phyloP scores from a whole-genome alignment of 805 yeast genomes.

The Zygosaccharomyces lentus region DNA sequence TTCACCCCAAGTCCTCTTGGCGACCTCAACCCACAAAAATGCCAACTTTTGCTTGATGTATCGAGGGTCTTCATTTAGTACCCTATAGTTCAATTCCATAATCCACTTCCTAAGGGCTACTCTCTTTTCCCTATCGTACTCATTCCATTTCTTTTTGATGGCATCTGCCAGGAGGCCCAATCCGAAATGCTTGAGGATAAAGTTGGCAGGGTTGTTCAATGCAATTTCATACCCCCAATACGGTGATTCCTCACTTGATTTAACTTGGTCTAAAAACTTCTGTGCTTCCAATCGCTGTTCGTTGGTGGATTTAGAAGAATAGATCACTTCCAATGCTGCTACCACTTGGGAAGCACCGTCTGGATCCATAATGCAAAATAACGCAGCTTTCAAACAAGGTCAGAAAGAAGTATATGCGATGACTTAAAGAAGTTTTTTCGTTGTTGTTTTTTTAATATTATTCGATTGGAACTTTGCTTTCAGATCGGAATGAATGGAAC shows the following conservation, averaged over 20 bases:
- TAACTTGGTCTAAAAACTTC: slow-evolving; percentile 68
- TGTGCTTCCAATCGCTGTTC: slow-evolving; percentile 54
- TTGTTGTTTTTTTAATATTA: neutral
- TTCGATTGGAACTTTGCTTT: neutral
- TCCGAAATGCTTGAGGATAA: slow-evolving; percentile 86
- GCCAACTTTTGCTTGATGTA: slow-evolving; percentile 87
- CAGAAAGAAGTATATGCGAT: neutral
- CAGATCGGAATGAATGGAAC: neutral
- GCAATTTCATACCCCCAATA: slow-evolving; percentile 89
- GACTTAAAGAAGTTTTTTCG: neutral
- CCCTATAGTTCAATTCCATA: slow-evolving; percentile 64
- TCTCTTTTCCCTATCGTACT: slow-evolving; percentile 55
- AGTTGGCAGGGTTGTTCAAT: slow-evolving; percentile 51
- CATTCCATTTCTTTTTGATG: slow-evolving; percentile 49
- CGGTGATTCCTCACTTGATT: slow-evolving; percentile 78
- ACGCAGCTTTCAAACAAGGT: neutral
- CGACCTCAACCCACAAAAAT: slow-evolving; percentile 83
- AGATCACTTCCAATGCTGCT: slow-evolving; percentile 70
- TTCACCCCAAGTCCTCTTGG: slow-evolving; percentile 88
- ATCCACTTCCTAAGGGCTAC: slow-evolving; percentile 79
- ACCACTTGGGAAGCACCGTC: slow-evolving; percentile 70
- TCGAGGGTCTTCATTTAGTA: slow-evolving; percentile 70
- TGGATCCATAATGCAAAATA: slow-evolving; percentile 65
- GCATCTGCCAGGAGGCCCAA: slow-evolving; percentile 73
- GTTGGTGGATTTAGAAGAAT: slow-evolving; percentile 61